Evolutionary conservation across 1,284 basidiomycete genomes (phyloP).

Genomic region (Somion occarium): DNA sequence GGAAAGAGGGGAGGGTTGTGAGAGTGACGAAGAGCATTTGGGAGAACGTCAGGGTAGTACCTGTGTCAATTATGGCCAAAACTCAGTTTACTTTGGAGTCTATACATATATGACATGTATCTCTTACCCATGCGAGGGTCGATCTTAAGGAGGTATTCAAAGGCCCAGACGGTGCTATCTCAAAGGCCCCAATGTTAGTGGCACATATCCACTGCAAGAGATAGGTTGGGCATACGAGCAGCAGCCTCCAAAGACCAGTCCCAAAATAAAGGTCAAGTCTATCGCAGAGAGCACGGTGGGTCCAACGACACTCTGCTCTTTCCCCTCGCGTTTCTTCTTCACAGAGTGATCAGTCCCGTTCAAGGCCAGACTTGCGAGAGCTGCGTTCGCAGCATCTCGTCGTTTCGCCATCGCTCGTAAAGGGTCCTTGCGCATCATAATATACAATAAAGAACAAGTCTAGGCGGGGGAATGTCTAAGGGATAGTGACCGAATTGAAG

Average conservation of each 20-base stretch:
- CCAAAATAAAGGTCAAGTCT: conserved; percentile 46
- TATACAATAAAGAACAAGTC: too few relatives aligned
- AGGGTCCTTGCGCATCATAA: background rate
- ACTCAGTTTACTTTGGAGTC: background rate
- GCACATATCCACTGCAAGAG: background rate
- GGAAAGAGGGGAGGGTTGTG: conserved; percentile 55
- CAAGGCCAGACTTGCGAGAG: background rate
- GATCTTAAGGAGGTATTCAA: conserved; percentile 65
- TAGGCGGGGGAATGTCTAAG: too few relatives aligned
- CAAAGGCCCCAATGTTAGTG: background rate
- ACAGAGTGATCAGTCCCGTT: background rate
- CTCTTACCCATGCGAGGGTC: conserved; percentile 64
- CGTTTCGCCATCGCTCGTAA: background rate
- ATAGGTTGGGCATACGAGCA: conserved; percentile 55
- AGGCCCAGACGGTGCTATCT: conserved; percentile 63
- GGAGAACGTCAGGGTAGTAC: conserved; percentile 80
- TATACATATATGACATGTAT: background rate
- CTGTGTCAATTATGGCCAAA: conserved; percentile 31
- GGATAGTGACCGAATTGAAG: too few relatives aligned
- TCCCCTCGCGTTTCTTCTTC: background rate
- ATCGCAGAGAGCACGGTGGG: conserved; percentile 31
- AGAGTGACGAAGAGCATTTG: conserved; percentile 78
- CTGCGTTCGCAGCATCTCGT: background rate
- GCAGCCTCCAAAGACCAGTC: conserved; percentile 75
- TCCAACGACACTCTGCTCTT: conserved; percentile 4